These are phyloP conservation scores for Ascodesmis nigricans DNA, from an alignment of 495 filamentous ascomycete species.

Conservation along the genomic window DNA sequence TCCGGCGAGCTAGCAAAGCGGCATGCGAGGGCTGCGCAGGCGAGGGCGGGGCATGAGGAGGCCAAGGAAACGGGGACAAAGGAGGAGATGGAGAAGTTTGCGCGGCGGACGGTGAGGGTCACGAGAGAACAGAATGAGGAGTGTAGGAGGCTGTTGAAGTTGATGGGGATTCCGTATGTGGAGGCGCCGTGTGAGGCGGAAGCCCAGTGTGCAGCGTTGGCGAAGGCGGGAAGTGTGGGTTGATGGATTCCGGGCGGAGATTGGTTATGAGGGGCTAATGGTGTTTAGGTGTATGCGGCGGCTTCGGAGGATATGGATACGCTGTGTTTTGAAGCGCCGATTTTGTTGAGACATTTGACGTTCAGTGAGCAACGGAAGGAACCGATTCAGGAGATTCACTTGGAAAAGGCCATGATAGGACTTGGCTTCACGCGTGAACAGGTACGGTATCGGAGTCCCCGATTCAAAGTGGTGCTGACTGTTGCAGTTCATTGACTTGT, in stretches of 20 bases:
- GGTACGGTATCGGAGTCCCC: slow-evolving; percentile 7
- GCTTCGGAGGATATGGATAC: slow-evolving; percentile 99
- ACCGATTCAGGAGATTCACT: slow-evolving; percentile 84
- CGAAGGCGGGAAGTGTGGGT: slow-evolving; percentile 54
- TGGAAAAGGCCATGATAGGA: slow-evolving; percentile 63
- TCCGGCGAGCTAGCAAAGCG: slow-evolving; percentile 88
- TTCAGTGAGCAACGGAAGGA: slow-evolving; percentile 95
- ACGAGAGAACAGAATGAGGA: slow-evolving; percentile 89
- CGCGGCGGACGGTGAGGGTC: slow-evolving; percentile 80
- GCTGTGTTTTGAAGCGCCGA: slow-evolving; percentile 77
- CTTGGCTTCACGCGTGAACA: slow-evolving; percentile 69
- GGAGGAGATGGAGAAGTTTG: slow-evolving; percentile 95
- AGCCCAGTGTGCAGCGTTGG: slow-evolving; percentile 82
- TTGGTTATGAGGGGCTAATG: too few relatives aligned
- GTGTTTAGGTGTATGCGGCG: slow-evolving; percentile 59
- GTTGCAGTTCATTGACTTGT: slow-evolving; percentile 73
- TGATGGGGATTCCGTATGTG: slow-evolving; percentile 94
- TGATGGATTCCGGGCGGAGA: too few relatives aligned
- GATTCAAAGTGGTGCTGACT: too few relatives aligned
- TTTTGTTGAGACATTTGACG: slow-evolving; percentile 79
- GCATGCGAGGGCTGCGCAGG: slow-evolving; percentile 73
- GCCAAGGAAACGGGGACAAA: slow-evolving; percentile 94
- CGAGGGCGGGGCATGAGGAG: slow-evolving; percentile 68
- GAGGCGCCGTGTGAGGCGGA: slow-evolving; percentile 92
- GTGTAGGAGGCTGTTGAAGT: slow-evolving; percentile 66